phyloP scores from a whole-genome alignment of 805 yeast genomes.

The Tetrapisispora namnaoensis region DNA sequence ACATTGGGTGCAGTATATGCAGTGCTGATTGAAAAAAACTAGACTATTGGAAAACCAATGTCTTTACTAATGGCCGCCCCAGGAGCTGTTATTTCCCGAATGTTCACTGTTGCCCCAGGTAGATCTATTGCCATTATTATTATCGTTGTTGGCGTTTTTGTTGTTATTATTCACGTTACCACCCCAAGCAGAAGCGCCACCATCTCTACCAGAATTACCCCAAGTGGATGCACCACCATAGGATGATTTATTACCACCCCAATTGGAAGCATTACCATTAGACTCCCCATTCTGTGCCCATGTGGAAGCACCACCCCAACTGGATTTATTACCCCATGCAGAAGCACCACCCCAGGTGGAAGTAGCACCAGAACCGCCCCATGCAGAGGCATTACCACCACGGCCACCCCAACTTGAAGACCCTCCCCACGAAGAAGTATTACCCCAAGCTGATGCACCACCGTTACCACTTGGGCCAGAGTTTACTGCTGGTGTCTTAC shows the following conservation, averaged over 20 bases:
- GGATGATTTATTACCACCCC: conserved; percentile 31
- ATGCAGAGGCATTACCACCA: conserved; percentile 34
- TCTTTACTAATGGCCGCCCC: conserved; percentile 22
- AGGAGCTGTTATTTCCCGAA: conserved; percentile 22
- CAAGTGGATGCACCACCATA: conserved; percentile 38
- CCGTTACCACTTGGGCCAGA: conserved; percentile 20
- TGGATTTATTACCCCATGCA: conserved; percentile 29
- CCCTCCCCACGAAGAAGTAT: conserved; percentile 35
- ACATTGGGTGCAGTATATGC: background rate
- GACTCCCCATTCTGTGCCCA: conserved; percentile 31
- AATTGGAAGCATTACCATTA: conserved; percentile 39
- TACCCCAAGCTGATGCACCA: conserved; percentile 21
- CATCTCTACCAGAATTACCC: conserved; percentile 29
- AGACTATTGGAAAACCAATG: background rate
- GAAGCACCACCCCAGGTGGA: conserved; percentile 33
- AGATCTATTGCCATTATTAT: conserved; percentile 31
- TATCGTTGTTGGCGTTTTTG: conserved; percentile 3
- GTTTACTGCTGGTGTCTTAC: conserved; percentile 34
- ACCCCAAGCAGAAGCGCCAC: conserved; percentile 37
- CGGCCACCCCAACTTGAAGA: conserved; percentile 34
- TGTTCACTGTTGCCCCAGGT: conserved; percentile 32
- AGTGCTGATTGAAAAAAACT: background rate
- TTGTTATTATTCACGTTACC: conserved; percentile 16
- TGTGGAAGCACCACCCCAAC: conserved; percentile 43
- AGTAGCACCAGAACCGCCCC: conserved; percentile 33